These are phyloP conservation scores for Primulina tabacum DNA, from an alignment of 257 asterid species.

Conservation along the genomic window DNA sequence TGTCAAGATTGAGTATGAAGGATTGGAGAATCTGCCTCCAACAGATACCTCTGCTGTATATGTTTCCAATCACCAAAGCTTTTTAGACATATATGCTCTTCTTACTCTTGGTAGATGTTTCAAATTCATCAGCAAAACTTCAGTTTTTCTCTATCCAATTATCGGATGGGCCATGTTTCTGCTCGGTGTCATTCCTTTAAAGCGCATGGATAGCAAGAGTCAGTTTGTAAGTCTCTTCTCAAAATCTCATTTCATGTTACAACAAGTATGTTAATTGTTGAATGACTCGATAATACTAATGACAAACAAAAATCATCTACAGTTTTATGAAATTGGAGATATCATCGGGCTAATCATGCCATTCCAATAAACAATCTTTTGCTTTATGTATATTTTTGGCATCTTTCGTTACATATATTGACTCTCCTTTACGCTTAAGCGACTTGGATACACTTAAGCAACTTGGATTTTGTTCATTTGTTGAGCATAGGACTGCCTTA, in stretches of 20 bases:
- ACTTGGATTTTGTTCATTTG: conserved; percentile 20
- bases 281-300: too few species aligned
- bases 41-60: conserved; percentile 75
- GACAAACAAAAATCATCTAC: neutral
- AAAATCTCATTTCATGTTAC: conserved; percentile 10
- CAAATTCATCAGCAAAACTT: conserved; percentile 96
- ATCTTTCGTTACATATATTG: conserved; percentile 7
- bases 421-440: neutral
- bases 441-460: too few species aligned
- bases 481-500: conserved; percentile 73
- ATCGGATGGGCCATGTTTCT: conserved; percentile 98
- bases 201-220: conserved; percentile 96
- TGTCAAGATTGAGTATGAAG: conserved; percentile 67
- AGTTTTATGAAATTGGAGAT: neutral
- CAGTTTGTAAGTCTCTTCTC: conserved; percentile 57
- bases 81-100: conserved; percentile 84
- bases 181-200: conserved; percentile 81
- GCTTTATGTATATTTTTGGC: conserved; percentile 8
- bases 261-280: neutral
- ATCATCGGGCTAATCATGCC: neutral
- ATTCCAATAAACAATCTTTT: neutral
- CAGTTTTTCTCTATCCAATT: conserved; percentile 82
- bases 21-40: conserved; percentile 80
- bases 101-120: conserved; percentile 85
- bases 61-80: conserved; percentile 97